Percentiles rank a stretch among this genome's conserved stretches.
phyloP scores from a whole-genome alignment of 225 moss, liverwort and hornwort genomes.

The Anthoceros angustus region DNA sequence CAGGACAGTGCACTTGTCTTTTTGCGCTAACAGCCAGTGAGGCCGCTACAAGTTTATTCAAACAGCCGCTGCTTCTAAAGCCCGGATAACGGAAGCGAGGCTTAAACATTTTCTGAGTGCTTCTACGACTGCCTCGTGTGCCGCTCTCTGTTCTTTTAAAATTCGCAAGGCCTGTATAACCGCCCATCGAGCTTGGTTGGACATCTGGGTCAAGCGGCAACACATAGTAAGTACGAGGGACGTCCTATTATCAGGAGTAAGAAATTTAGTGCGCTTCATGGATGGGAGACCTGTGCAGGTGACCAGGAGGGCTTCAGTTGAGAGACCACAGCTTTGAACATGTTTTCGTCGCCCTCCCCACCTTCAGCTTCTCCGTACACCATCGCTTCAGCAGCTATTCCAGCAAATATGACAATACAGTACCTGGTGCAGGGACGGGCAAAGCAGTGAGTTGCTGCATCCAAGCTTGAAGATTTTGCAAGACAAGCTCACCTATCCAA shows the following conservation, averaged over 20 bases:
- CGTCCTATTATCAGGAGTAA: neutral
- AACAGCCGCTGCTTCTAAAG: slow-evolving; percentile 33
- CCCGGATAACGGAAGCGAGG: slow-evolving; percentile 50
- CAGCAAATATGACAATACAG: slow-evolving; percentile 78
- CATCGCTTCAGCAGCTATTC: slow-evolving; percentile 89
- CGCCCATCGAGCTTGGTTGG: slow-evolving; percentile 89
- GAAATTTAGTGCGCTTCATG: neutral
- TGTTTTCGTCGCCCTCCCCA: slow-evolving; percentile 91
- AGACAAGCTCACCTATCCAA: slow-evolving; percentile 47
- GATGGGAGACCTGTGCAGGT: slow-evolving; percentile 48
- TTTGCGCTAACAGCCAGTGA: too few species aligned
- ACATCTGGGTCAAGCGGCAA: slow-evolving; percentile 43
- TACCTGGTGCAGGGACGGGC: slow-evolving; percentile 28
- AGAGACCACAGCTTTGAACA: slow-evolving; percentile 66
- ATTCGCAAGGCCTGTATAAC: slow-evolving; percentile 62
- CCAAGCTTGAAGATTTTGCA: neutral
- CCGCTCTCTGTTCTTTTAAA: slow-evolving; percentile 53
- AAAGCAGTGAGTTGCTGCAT: neutral
- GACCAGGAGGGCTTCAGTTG: slow-evolving; percentile 75
- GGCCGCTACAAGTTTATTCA: neutral
- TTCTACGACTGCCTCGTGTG: slow-evolving; percentile 54
- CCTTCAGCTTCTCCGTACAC: slow-evolving; percentile 85
- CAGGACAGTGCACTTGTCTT: too few species aligned
- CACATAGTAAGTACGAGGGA: neutral
- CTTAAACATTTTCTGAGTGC: slow-evolving; percentile 43